phyloP scores from a whole-genome alignment of 2,329 filamentous ascomycete species.

The Fusarium denticulatum region DNA sequence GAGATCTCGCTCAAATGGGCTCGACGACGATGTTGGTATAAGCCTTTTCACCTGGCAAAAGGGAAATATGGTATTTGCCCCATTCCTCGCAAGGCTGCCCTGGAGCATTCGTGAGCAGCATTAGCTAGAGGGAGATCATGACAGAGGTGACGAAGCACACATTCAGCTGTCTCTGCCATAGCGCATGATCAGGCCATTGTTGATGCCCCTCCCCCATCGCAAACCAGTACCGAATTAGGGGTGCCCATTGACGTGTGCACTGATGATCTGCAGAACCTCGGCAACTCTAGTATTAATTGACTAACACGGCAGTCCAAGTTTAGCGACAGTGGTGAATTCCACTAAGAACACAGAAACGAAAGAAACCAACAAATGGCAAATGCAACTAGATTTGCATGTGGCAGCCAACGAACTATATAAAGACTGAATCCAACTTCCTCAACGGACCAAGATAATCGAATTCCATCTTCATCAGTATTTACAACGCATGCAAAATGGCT shows the following conservation, averaged over 20 bases:
- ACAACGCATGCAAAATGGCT: background rate
- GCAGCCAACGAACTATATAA: background rate
- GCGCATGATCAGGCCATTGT: background rate
- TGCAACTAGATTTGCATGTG: background rate
- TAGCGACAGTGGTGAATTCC: background rate
- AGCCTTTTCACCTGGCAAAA: no score
- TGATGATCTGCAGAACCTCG: background rate
- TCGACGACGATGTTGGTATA: no score
- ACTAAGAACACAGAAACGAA: background rate
- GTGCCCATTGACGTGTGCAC: background rate
- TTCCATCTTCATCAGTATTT: background rate
- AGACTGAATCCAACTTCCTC: background rate
- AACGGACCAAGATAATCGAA: background rate
- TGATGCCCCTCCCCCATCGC: background rate
- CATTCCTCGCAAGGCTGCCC: fast-evolving
- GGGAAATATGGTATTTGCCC: background rate
- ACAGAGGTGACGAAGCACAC: fast-evolving
- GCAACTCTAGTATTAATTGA: background rate
- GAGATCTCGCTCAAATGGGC: no score
- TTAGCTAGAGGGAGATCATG: no score
- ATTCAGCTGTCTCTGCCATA: background rate
- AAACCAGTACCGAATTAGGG: background rate
- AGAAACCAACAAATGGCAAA: no score
- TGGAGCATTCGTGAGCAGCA: no score
- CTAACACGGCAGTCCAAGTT: background rate